Evolutionary conservation across 2,329 filamentous ascomycete genomes (phyloP).

Genomic region (Stemphylium vesicarium): DNA sequence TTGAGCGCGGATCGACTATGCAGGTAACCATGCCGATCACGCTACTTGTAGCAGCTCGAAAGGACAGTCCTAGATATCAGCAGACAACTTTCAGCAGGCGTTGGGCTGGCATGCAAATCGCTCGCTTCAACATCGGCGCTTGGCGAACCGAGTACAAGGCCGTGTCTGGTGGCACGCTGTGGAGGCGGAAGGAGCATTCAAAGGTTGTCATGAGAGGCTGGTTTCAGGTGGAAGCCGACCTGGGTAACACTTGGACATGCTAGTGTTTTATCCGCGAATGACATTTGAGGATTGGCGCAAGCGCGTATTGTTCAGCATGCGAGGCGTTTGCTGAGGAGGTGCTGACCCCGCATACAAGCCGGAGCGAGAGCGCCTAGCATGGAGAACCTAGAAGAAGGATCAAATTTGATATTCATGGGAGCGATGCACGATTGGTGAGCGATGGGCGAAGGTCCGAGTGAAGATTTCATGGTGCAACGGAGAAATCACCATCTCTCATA

Average conservation of each 20-base stretch:
- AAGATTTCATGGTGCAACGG: not conserved
- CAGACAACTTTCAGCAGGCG: not conserved
- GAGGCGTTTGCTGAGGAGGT: conserved; percentile 6
- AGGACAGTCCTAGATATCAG: not conserved
- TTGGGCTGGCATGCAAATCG: not conserved
- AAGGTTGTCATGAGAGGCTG: not conserved
- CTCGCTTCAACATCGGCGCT: not conserved
- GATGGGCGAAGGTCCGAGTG: not conserved
- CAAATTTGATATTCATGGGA: not conserved
- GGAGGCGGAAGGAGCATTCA: not conserved
- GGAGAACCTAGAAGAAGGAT: not conserved
- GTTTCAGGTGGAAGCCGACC: not conserved
- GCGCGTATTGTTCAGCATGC: conserved; percentile 1
- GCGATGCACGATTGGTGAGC: not conserved
- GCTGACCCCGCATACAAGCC: not conserved
- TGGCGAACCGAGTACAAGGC: not conserved
- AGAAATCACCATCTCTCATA: conserved; percentile 1
- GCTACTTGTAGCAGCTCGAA: not conserved
- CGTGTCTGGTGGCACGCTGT: not conserved
- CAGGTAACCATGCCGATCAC: not conserved
- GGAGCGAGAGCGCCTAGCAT: not conserved
- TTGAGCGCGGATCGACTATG: not conserved
- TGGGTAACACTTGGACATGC: not conserved
- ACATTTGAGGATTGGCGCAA: not conserved
- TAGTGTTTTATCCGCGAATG: conserved; percentile 6